phyloP scores from a whole-genome alignment of 2,329 filamentous ascomycete species.

The Diaporthe destruens region DNA sequence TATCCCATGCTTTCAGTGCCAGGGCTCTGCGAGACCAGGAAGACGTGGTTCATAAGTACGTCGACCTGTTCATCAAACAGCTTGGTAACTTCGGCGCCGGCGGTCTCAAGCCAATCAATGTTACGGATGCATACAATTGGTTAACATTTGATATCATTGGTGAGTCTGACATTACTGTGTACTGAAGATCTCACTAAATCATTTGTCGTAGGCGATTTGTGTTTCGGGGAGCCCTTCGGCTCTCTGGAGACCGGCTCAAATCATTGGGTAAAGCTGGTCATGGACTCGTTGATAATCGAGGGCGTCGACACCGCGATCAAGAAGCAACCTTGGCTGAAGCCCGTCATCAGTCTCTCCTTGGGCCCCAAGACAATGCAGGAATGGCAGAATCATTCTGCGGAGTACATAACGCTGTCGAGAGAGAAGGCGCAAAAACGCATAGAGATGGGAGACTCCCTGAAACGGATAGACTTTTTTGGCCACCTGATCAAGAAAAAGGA shows the following conservation, averaged over 20 bases:
- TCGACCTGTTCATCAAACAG: conserved; percentile 48
- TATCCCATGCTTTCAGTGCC: conserved; percentile 48
- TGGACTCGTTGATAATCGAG: conserved; percentile 24
- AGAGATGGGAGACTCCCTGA: conserved; percentile 17
- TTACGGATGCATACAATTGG: conserved; percentile 46
- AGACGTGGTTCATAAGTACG: conserved; percentile 48
- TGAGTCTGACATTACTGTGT: conserved; percentile 17
- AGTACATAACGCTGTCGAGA: not conserved
- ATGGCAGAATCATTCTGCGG: not conserved
- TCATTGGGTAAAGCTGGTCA: conserved; percentile 33
- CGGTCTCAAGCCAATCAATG: conserved; percentile 42
- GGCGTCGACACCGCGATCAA: not conserved
- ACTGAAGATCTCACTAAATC: conserved; percentile 7
- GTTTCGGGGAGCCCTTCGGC: conserved; percentile 38
- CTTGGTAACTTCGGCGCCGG: conserved; percentile 40
- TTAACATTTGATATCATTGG: conserved; percentile 50
- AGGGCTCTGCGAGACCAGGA: conserved; percentile 48
- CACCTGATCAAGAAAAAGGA: conserved; percentile 38
- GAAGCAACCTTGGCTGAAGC: not conserved
- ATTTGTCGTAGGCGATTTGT: conserved; percentile 46
- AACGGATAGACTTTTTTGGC: conserved; percentile 35
- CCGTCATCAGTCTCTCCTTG: not conserved
- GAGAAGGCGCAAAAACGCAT: conserved; percentile 35
- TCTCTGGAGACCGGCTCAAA: conserved; percentile 42
- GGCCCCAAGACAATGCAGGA: not conserved